phyloP scores from a whole-genome alignment of 208 protist genomes.

The Novymonas esmeraldas region DNA sequence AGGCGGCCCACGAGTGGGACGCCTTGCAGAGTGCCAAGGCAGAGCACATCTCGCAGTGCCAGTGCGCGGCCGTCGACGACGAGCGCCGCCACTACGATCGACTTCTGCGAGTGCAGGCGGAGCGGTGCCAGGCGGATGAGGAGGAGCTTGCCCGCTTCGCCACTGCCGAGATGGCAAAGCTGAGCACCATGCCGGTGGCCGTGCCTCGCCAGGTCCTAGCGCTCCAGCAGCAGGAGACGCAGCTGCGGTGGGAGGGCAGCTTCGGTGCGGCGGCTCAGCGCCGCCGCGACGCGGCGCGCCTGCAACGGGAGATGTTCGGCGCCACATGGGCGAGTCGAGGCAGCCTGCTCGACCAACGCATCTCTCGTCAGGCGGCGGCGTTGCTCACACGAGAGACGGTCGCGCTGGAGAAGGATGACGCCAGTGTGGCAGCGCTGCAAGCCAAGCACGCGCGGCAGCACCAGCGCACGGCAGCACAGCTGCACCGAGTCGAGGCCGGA shows the following conservation, averaged over 20 bases:
- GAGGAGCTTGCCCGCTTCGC: slow-evolving; percentile 53
- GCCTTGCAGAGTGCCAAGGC: slow-evolving; percentile 48
- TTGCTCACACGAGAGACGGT: slow-evolving; percentile 18
- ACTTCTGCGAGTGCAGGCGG: slow-evolving; percentile 37
- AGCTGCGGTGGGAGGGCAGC: slow-evolving; percentile 31
- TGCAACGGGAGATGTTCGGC: slow-evolving; percentile 8
- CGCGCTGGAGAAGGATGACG: slow-evolving; percentile 22
- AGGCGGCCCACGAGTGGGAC: slow-evolving; percentile 60
- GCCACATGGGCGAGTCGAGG: slow-evolving; percentile 4
- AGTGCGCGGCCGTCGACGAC: slow-evolving; percentile 7
- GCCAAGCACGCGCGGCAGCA: slow-evolving; percentile 8
- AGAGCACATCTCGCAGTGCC: slow-evolving; percentile 18
- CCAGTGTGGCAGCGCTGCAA: slow-evolving; percentile 15
- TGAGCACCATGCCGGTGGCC: slow-evolving; percentile 40
- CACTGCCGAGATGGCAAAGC: slow-evolving; percentile 20
- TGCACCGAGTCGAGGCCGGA: slow-evolving; percentile 54
- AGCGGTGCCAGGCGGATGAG: slow-evolving; percentile 37
- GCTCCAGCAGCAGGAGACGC: slow-evolving; percentile 38
- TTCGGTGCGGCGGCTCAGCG: slow-evolving; percentile 40
- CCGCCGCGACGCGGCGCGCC: slow-evolving; percentile 21
- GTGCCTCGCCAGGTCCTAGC: slow-evolving; percentile 28
- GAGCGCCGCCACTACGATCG: slow-evolving; percentile 24
- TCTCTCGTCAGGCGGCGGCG: slow-evolving; percentile 9
- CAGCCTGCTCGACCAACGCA: slow-evolving; percentile 22
- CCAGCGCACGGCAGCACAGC: slow-evolving; percentile 22